phyloP scores from a whole-genome alignment of 495 filamentous ascomycete species.

The Xylaria venustula region DNA sequence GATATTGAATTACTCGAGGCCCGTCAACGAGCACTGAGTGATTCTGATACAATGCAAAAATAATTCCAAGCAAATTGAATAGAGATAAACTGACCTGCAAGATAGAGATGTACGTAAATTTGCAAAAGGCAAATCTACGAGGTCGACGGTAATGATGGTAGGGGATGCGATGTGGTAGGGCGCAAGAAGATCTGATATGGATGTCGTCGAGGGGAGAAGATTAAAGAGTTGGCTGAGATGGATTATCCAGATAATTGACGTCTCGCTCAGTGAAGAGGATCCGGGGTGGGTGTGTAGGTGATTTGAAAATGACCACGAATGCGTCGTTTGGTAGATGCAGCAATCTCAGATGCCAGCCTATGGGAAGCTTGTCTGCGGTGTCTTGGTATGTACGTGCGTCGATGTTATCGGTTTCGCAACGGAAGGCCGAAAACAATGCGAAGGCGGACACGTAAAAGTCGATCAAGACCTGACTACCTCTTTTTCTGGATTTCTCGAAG shows the following conservation, averaged over 20 bases:
- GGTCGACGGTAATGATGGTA: neutral
- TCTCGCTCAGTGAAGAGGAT: conserved; percentile 21
- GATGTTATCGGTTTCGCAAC: neutral
- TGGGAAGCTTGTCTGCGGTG: neutral
- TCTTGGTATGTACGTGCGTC: neutral
- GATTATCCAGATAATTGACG: conserved; percentile 15
- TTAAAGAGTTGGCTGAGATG: conserved; percentile 1
- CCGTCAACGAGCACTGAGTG: no score
- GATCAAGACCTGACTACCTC: neutral
- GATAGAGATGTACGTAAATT: neutral
- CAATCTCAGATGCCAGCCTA: conserved; percentile 6
- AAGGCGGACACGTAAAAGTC: neutral
- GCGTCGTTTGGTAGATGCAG: conserved; percentile 9
- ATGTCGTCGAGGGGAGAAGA: neutral
- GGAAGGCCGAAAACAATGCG: no score
- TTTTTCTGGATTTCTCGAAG: neutral
- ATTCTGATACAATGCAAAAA: no score
- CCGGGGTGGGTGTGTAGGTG: conserved; percentile 7
- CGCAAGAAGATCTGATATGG: neutral
- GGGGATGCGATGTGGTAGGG: neutral
- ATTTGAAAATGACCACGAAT: conserved; percentile 14
- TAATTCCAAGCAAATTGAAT: neutral
- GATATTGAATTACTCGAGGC: no score
- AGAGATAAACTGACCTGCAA: neutral
- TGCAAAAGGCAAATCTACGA: no score